Conservation (phyloP, 805 yeast species). For the Phaffomyces opuntiae region DNA sequence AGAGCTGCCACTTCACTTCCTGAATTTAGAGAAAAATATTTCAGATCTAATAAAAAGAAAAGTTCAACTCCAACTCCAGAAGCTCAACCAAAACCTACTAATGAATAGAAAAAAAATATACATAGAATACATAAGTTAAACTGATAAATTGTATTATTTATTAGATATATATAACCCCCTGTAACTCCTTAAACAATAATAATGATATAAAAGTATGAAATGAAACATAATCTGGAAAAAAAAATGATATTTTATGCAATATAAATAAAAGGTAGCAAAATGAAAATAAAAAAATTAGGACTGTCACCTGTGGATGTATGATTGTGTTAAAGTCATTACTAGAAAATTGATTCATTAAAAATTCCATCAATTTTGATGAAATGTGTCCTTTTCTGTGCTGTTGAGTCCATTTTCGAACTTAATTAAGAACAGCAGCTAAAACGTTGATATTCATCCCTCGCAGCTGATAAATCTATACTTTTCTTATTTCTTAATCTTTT, state of each 20-base stretch:
- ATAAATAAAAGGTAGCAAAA: background rate
- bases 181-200: background rate
- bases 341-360: too few relatives aligned
- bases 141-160: too few relatives aligned
- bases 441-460: constrained; percentile 14
- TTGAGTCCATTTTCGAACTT: too few relatives aligned
- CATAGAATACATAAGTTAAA: too few relatives aligned
- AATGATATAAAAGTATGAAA: background rate
- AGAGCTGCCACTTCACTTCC: constrained; percentile 22
- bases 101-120: background rate
- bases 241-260: background rate
- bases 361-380: too few relatives aligned
- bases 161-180: too few relatives aligned
- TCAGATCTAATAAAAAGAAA: constrained; percentile 13
- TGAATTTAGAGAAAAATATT: constrained; percentile 23
- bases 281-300: too few relatives aligned
- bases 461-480: constrained; percentile 22
- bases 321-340: too few relatives aligned
- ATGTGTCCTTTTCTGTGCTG: too few relatives aligned
- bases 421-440: constrained; percentile 20
- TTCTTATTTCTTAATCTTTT: constrained; percentile 19
- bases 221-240: background rate
- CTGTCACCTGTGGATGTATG: too few relatives aligned
- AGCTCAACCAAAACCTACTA: background rate
- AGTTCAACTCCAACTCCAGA: background rate